Percentiles rank a stretch among this genome's conserved stretches.
Evolutionary conservation across 129 eudicot species (phyloP).

Genomic region (Solidago caesia): DNA sequence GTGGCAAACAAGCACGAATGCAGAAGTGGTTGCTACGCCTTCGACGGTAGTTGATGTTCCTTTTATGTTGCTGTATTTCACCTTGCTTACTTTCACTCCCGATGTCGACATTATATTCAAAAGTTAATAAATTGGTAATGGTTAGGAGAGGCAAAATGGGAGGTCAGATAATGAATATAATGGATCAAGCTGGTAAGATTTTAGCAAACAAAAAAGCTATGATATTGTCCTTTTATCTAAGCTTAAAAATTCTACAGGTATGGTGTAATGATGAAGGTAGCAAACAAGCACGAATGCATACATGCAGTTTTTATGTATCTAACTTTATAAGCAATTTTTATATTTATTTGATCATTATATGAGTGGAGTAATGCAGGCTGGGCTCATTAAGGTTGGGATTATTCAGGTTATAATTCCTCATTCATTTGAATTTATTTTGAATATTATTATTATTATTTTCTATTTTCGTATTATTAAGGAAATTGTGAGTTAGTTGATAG

Average conservation of each 20-base stretch:
- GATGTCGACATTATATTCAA: conserved; percentile 40
- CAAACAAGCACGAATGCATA: too few species aligned
- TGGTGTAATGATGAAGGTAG: too few species aligned
- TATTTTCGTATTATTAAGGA: too few species aligned
- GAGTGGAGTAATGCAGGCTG: too few species aligned
- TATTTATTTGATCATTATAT: too few species aligned
- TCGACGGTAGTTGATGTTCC: conserved; percentile 70
- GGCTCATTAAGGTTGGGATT: too few species aligned
- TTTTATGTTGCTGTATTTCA: conserved; percentile 57
- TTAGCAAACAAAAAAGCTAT: neutral
- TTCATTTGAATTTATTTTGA: too few species aligned
- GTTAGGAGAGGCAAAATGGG: neutral
- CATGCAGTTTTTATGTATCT: too few species aligned
- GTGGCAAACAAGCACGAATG: neutral
- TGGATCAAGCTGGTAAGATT: neutral
- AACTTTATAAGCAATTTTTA: too few species aligned
- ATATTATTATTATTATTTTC: too few species aligned
- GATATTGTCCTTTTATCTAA: neutral
- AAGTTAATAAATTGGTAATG: neutral
- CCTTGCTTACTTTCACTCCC: conserved; percentile 64
- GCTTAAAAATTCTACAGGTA: neutral
- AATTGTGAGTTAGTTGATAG: too few species aligned
- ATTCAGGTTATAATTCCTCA: too few species aligned
- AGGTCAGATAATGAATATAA: neutral
- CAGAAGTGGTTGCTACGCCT: conserved; percentile 30